Evolutionary conservation across 129 eudicot genomes (phyloP).

Genomic region (Pittosporum tobira): DNA sequence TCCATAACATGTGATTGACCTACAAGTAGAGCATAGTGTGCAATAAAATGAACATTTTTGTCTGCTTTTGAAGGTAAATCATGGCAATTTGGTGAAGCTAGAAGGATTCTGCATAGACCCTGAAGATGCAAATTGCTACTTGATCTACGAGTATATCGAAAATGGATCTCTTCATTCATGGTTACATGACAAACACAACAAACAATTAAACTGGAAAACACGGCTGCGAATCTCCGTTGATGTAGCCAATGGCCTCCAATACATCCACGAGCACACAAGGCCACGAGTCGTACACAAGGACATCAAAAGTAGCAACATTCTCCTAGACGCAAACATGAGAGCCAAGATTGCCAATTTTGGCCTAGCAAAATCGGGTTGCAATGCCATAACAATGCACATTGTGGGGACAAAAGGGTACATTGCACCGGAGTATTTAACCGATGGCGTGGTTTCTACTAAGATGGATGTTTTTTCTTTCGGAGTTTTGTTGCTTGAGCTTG

Average conservation of each 20-base stretch:
- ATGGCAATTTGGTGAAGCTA: slow-evolving; percentile 87
- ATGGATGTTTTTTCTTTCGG: slow-evolving; percentile 87
- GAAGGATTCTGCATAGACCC: slow-evolving; percentile 92
- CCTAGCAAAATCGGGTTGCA: slow-evolving; percentile 89
- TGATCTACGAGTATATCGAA: slow-evolving; percentile 78
- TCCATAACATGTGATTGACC: too few species aligned
- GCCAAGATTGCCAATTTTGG: slow-evolving; percentile 96
- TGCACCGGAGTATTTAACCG: slow-evolving; percentile 74
- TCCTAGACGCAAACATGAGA: slow-evolving; percentile 71
- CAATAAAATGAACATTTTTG: not conserved
- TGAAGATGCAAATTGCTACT: slow-evolving; percentile 64
- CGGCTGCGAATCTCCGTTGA: slow-evolving; percentile 65
- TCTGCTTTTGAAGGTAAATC: slow-evolving; percentile 61
- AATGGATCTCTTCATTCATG: slow-evolving; percentile 77
- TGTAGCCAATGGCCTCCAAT: slow-evolving; percentile 86
- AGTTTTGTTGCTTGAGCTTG: slow-evolving; percentile 77
- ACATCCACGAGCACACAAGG: slow-evolving; percentile 86
- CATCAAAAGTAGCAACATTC: slow-evolving; percentile 78
- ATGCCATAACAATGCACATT: slow-evolving; percentile 92
- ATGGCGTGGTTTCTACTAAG: slow-evolving; percentile 74
- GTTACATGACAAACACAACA: slow-evolving; percentile 35
- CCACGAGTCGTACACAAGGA: slow-evolving; percentile 96
- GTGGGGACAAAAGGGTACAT: slow-evolving; percentile 91
- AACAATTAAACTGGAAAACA: slow-evolving; percentile 60
- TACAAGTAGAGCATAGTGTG: too few species aligned